Conservation (phyloP, 371 early-diverging fungal species). For the Rhizopus delemar region DNA sequence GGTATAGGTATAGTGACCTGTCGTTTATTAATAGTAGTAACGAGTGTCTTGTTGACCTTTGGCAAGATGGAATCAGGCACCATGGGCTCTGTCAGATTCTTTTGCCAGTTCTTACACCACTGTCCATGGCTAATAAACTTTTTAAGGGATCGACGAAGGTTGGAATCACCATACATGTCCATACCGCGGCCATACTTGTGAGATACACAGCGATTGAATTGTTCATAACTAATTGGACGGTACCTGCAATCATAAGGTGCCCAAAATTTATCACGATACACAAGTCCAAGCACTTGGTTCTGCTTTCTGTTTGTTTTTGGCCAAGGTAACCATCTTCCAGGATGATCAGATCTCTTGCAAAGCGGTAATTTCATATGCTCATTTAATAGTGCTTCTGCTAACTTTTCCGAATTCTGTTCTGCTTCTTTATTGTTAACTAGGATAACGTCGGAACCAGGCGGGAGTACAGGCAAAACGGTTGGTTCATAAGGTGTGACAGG, state of each 20-base stretch:
- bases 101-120: slow-evolving; percentile 46
- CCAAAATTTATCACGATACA: slow-evolving; percentile 39
- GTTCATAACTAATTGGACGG: slow-evolving; percentile 39
- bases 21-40: neutral
- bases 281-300: neutral
- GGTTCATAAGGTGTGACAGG: slow-evolving; percentile 45
- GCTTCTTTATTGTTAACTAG: slow-evolving; percentile 7
- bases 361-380: slow-evolving; percentile 46
- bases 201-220: slow-evolving; percentile 41
- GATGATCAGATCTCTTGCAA: slow-evolving; percentile 38
- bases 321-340: slow-evolving; percentile 53
- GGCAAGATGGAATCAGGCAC: slow-evolving; percentile 13
- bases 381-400: slow-evolving; percentile 7
- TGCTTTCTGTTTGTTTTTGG: slow-evolving; percentile 3
- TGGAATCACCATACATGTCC: slow-evolving; percentile 57
- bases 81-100: slow-evolving; percentile 1
- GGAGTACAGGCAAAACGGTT: slow-evolving; percentile 26
- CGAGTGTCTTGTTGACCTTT: neutral
- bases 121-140: slow-evolving; percentile 51
- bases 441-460: slow-evolving; percentile 6
- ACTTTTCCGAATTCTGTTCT: neutral
- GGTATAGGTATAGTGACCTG: slow-evolving; percentile 1
- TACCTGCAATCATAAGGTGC: slow-evolving; percentile 51
- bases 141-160: slow-evolving; percentile 53
- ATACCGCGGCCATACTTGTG: slow-evolving; percentile 35